Evolutionary conservation across 2,329 filamentous ascomycete species (phyloP), one percentile per base, ranked within the genome.

Genomic region (Parafenestella ontariensis): DNA sequence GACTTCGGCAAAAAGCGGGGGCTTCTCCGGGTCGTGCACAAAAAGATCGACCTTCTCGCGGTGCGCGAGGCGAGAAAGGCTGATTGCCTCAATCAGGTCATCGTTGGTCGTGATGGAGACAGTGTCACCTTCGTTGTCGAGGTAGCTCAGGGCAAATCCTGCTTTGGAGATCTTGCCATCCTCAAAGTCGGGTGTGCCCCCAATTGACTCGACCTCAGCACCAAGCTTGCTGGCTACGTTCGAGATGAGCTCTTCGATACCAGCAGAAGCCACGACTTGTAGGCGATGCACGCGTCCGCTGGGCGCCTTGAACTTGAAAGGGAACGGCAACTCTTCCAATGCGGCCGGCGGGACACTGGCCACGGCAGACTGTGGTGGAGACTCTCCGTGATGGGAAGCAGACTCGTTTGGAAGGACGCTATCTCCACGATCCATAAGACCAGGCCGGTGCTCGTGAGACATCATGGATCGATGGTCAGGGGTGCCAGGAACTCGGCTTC

Each of bases 221-320:
- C 94, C 94, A 13, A 99, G 86, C 81, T 99, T 99, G 51, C 87
- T 83, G 5, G 87, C 87, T 5, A 99, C 92, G 54, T 85, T 87
- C 23, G 83, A 76, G 24, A 98, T 87, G 54, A 99, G 87, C 37
- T 91, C 87, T 18, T 85, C 86, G 59, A 99, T 87, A 37, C 95
- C 95, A 50, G 91, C 86, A 20, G 89, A 86, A 10, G 92, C 89
- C 49, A 87, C 82, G 24, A 97, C 88, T 70, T 98, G 95, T 46
- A 99, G 80, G 49, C 95, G 88, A 77, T 99, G 95, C 17, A 98
- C 93, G 47, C 95, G 91, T 41, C 94, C 95, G 65, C 91, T 93
- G 1, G 95, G 95, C 1, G 95, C 92, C 82, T 98, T 98, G 85
- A 99, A 99, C 77, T 99, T 99, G 87, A 99, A 99, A 2, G 94